Percentiles rank a stretch among this genome's conserved stretches.
Conservation (phyloP, 495 filamentous ascomycete genomes). For the Mycothermus thermophilus region DNA sequence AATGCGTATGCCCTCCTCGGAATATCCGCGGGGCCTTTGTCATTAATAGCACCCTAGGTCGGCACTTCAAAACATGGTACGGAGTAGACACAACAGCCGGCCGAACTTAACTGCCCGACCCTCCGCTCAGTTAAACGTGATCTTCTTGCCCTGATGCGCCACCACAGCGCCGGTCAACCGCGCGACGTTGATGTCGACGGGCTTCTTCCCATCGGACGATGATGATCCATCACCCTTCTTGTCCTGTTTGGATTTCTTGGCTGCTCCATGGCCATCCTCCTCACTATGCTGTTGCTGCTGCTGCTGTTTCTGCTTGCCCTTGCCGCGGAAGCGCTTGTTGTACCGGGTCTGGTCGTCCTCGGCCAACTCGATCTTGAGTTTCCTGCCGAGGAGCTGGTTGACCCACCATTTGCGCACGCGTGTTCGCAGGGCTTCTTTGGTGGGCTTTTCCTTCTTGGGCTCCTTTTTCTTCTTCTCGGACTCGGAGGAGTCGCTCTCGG, state of each 20-base stretch:
- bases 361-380: slow-evolving; percentile 79
- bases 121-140: slow-evolving; percentile 70
- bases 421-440: slow-evolving; percentile 29
- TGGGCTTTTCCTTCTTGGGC: slow-evolving; percentile 3
- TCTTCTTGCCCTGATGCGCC: slow-evolving; percentile 68
- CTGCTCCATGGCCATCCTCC: slow-evolving; percentile 1
- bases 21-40: too few species aligned
- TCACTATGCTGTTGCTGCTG: slow-evolving; percentile 2
- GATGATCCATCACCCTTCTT: neutral
- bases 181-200: slow-evolving; percentile 27
- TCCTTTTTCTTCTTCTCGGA: slow-evolving; percentile 5
- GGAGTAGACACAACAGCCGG: too few species aligned
- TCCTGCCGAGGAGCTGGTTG: slow-evolving; percentile 62
- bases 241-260: slow-evolving; percentile 1
- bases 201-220: slow-evolving; percentile 15
- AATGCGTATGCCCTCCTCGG: too few species aligned
- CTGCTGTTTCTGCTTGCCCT: slow-evolving; percentile 15
- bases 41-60: too few species aligned
- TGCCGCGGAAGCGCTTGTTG: slow-evolving; percentile 83
- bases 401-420: slow-evolving; percentile 65
- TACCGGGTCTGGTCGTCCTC: slow-evolving; percentile 79
- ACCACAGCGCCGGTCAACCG: slow-evolving; percentile 64
- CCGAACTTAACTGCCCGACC: too few species aligned
- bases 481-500: too few species aligned
- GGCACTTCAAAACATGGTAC: too few species aligned